Percentiles rank a stretch among this genome's conserved stretches.
Conservation (phyloP, 352 stramenopile genomes). For the Globisporangium barbulae region DNA sequence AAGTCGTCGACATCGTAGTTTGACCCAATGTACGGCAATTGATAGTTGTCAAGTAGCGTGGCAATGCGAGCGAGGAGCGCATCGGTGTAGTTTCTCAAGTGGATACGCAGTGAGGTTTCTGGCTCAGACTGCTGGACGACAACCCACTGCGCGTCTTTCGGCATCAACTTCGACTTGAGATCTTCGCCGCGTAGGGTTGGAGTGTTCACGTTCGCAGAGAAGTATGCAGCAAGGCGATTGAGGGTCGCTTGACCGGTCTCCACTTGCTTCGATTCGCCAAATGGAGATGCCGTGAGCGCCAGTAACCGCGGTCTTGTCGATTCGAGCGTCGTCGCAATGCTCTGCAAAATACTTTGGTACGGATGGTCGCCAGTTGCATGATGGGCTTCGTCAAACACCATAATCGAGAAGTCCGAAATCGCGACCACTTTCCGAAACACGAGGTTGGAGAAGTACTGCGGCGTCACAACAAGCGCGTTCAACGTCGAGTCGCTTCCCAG, state of each 20-base stretch:
- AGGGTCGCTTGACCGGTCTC: slow-evolving; percentile 31
- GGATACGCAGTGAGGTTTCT: slow-evolving; percentile 34
- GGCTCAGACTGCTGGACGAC: slow-evolving; percentile 34
- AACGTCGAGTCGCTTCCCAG: slow-evolving; percentile 25
- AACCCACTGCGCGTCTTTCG: slow-evolving; percentile 62
- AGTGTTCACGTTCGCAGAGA: slow-evolving; percentile 54
- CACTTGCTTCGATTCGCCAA: slow-evolving; percentile 49
- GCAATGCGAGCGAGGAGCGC: slow-evolving; percentile 33
- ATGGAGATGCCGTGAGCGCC: slow-evolving; percentile 68
- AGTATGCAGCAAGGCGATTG: slow-evolving; percentile 37
- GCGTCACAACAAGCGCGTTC: slow-evolving; percentile 58
- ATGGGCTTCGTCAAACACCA: slow-evolving; percentile 84
- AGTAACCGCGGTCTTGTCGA: slow-evolving; percentile 45
- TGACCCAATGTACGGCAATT: slow-evolving; percentile 36
- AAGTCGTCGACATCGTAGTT: slow-evolving; percentile 53
- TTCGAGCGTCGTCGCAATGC: slow-evolving; percentile 25
- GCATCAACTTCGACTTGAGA: slow-evolving; percentile 39
- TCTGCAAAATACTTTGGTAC: slow-evolving; percentile 54
- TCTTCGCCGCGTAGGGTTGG: slow-evolving; percentile 54
- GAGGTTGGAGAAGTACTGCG: slow-evolving; percentile 71
- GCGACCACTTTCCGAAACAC: slow-evolving; percentile 27
- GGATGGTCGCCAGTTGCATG: slow-evolving; percentile 63
- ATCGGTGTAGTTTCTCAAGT: slow-evolving; percentile 45
- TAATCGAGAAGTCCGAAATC: slow-evolving; percentile 57
- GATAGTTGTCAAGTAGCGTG: slow-evolving; percentile 21